Percentiles rank a stretch among this genome's conserved stretches.
These are phyloP conservation scores for Wickerhamomyces ciferrii DNA, from an alignment of 805 yeast species.

Conservation along the genomic window DNA sequence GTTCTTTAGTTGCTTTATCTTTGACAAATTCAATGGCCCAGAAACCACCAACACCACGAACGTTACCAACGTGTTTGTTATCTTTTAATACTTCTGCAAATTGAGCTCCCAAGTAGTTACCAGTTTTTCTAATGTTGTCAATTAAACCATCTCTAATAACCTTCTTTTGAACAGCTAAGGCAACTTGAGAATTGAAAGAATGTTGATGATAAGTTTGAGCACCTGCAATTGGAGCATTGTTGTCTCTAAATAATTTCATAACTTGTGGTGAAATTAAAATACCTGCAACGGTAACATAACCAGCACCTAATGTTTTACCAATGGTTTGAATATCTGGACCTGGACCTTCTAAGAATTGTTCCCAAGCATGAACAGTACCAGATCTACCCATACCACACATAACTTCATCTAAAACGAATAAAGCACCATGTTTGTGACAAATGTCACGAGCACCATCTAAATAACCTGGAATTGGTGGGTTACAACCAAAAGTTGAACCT, in stretches of 20 bases:
- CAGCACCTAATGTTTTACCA: constrained; percentile 45
- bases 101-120: constrained; percentile 35
- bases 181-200: constrained; percentile 41
- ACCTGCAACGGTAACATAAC: constrained; percentile 44
- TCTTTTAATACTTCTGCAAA: constrained; percentile 25
- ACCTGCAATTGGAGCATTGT: constrained; percentile 27
- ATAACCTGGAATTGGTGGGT: constrained; percentile 38
- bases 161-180: constrained; percentile 37
- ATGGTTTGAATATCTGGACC: constrained; percentile 44
- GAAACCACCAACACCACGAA: constrained; percentile 52
- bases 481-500: constrained; percentile 42
- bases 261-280: constrained; percentile 31
- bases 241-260: constrained; percentile 26
- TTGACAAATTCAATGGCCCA: constrained; percentile 49
- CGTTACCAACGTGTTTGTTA: constrained; percentile 38
- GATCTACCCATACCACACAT: constrained; percentile 53
- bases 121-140: constrained; percentile 35
- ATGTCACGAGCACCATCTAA: constrained; percentile 38
- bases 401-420: constrained; percentile 47
- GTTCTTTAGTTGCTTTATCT: constrained; percentile 40
- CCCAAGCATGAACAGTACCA: constrained; percentile 44
- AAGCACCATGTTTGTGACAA: constrained; percentile 45
- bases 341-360: constrained; percentile 28
- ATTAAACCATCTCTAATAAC: constrained; percentile 30
- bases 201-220: constrained; percentile 48